These are phyloP conservation scores for Suhomyces vadensis DNA, from an alignment of 805 yeast species.

Conservation along the genomic window DNA sequence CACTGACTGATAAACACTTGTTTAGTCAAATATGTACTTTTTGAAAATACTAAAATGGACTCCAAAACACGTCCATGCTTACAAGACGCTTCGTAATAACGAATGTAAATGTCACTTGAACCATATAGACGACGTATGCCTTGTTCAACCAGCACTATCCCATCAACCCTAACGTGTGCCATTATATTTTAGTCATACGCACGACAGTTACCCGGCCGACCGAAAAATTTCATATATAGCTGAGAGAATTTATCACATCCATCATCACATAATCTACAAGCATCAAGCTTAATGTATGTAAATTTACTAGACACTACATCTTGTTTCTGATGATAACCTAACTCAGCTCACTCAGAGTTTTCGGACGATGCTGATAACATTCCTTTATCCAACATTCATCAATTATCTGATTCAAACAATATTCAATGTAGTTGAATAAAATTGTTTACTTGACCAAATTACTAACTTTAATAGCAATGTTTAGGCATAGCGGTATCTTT, in stretches of 20 bases:
- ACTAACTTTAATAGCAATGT: slow-evolving; percentile 7
- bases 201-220: slow-evolving; percentile 8
- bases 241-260: background rate
- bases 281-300: slow-evolving; percentile 8
- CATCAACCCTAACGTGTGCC: background rate
- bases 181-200: background rate
- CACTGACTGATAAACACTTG: too few relatives aligned
- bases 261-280: background rate
- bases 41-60: too few relatives aligned
- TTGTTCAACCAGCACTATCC: too few relatives aligned
- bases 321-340: slow-evolving; percentile 50
- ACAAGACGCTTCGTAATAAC: too few relatives aligned
- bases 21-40: too few relatives aligned
- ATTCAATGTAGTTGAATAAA: background rate
- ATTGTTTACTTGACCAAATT: background rate
- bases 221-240: background rate
- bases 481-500: background rate
- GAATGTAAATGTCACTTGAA: too few relatives aligned
- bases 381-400: slow-evolving; percentile 53
- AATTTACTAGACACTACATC: slow-evolving; percentile 1
- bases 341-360: slow-evolving; percentile 61
- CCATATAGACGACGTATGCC: too few relatives aligned
- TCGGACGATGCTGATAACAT: slow-evolving; percentile 49
- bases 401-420: slow-evolving; percentile 19
- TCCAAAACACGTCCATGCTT: too few relatives aligned